Percentiles rank a stretch among this genome's conserved stretches.
Evolutionary conservation across 345 rosid genomes (phyloP).

Genomic region (Chamaenerion angustifolium): DNA sequence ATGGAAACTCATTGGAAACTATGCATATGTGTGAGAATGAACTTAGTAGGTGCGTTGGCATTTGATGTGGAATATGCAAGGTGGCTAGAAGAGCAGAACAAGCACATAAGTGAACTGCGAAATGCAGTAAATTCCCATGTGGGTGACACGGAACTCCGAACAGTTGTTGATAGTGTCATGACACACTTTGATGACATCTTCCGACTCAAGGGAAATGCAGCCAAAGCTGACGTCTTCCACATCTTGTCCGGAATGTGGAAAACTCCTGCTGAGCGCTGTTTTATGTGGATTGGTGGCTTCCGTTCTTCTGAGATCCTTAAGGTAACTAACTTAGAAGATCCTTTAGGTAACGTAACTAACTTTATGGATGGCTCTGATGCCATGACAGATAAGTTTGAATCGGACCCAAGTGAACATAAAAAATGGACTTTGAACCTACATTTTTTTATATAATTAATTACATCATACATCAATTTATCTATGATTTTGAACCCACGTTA

Average conservation of each 20-base stretch:
- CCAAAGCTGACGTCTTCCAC: slow-evolving; percentile 95
- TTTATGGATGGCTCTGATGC: too few relatives aligned
- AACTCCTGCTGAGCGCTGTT: slow-evolving; percentile 97
- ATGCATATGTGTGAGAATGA: background rate
- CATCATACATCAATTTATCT: too few relatives aligned
- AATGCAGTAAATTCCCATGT: slow-evolving; percentile 94
- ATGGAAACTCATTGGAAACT: background rate
- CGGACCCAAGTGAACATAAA: too few relatives aligned
- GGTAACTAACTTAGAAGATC: slow-evolving; percentile 14
- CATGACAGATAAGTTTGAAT: too few relatives aligned
- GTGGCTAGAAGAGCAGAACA: slow-evolving; percentile 89
- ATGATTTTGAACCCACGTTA: too few relatives aligned
- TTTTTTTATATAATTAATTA: too few relatives aligned
- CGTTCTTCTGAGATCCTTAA: slow-evolving; percentile 93
- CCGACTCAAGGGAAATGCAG: slow-evolving; percentile 76
- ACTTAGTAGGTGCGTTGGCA: slow-evolving; percentile 68
- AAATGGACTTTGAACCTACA: background rate
- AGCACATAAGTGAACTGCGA: slow-evolving; percentile 68
- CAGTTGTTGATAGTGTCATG: slow-evolving; percentile 52
- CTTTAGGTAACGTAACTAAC: too few relatives aligned
- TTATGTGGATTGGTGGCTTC: slow-evolving; percentile 96
- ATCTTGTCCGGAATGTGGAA: slow-evolving; percentile 98
- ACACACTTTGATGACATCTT: slow-evolving; percentile 74
- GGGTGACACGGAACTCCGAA: slow-evolving; percentile 83
- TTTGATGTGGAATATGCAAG: slow-evolving; percentile 84